These are phyloP conservation scores for Exophiala sp. DNA, from an alignment of 2,329 filamentous ascomycete genomes.

Conservation along the genomic window DNA sequence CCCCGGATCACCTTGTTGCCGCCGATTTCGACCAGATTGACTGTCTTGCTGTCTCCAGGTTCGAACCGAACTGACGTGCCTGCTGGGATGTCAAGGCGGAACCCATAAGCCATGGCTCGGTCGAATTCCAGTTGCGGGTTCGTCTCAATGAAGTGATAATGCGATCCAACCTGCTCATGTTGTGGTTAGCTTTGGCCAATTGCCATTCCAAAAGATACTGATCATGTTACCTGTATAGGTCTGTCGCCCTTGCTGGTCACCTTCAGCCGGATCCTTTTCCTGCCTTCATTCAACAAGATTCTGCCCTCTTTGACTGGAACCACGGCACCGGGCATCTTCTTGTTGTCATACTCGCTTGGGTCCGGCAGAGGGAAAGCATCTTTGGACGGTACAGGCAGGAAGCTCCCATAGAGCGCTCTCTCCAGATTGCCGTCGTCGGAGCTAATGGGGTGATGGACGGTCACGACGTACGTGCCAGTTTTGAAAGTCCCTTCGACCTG, in stretches of 20 bases:
- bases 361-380: constrained; percentile 62
- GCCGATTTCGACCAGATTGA: constrained; percentile 81
- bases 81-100: constrained; percentile 79
- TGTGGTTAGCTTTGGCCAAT: neutral
- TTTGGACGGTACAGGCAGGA: constrained; percentile 69
- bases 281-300: constrained; percentile 66
- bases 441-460: constrained; percentile 82
- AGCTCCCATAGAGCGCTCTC: constrained; percentile 85
- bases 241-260: constrained; percentile 84
- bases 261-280: constrained; percentile 64
- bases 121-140: constrained; percentile 89
- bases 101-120: constrained; percentile 73
- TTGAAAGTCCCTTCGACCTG: constrained; percentile 94
- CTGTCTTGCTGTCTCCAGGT: constrained; percentile 85
- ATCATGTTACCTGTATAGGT: constrained; percentile 65
- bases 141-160: constrained; percentile 95
- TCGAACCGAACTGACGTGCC: constrained; percentile 92
- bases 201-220: neutral
- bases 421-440: constrained; percentile 79
- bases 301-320: constrained; percentile 61
- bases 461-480: constrained; percentile 86
- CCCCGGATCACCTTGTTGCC: constrained; percentile 74
- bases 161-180: constrained; percentile 62
- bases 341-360: constrained; percentile 59
- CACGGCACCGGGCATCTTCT: constrained; percentile 72